Conservation (phyloP, 2,329 filamentous ascomycete genomes). For the Hortaea sp. region DNA sequence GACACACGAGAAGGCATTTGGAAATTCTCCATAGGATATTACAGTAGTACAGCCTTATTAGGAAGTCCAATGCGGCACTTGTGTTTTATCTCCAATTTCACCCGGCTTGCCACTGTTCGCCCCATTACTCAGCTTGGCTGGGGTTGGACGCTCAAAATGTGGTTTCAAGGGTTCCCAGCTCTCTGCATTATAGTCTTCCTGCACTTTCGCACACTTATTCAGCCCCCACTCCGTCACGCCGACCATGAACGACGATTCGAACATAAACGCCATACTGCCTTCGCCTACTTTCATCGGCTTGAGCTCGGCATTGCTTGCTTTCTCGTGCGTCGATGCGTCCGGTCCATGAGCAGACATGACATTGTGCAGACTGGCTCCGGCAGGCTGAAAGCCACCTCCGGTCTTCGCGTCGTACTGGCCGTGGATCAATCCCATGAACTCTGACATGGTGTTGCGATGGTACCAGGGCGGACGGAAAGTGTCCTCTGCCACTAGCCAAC, state of each 20-base stretch:
- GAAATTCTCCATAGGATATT: too few species aligned
- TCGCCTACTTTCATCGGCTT: slow-evolving; percentile 48
- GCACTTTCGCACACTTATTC: slow-evolving; percentile 59
- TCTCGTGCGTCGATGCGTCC: slow-evolving; percentile 47
- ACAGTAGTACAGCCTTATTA: neutral
- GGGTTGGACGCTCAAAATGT: slow-evolving; percentile 27
- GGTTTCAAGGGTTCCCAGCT: slow-evolving; percentile 57
- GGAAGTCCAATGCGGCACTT: slow-evolving; percentile 21
- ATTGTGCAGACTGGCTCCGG: slow-evolving; percentile 46
- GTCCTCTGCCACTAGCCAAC: slow-evolving; percentile 59
- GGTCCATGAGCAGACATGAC: slow-evolving; percentile 41
- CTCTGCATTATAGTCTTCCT: slow-evolving; percentile 66
- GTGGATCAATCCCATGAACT: slow-evolving; percentile 53
- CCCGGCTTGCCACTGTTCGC: slow-evolving; percentile 8
- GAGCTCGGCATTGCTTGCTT: slow-evolving; percentile 45
- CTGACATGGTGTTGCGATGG: slow-evolving; percentile 58
- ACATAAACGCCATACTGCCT: slow-evolving; percentile 59
- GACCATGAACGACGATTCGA: slow-evolving; percentile 59
- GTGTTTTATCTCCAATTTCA: slow-evolving; percentile 14
- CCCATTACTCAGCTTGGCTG: slow-evolving; percentile 12
- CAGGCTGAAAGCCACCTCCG: slow-evolving; percentile 47
- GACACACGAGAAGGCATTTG: too few species aligned
- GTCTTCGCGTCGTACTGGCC: slow-evolving; percentile 52
- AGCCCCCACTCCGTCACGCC: slow-evolving; percentile 64
- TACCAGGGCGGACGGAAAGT: slow-evolving; percentile 66